Base-by-base conservation (phyloP, 768 basidiomycete species). In the Hygrocybe coccinea region DNA sequence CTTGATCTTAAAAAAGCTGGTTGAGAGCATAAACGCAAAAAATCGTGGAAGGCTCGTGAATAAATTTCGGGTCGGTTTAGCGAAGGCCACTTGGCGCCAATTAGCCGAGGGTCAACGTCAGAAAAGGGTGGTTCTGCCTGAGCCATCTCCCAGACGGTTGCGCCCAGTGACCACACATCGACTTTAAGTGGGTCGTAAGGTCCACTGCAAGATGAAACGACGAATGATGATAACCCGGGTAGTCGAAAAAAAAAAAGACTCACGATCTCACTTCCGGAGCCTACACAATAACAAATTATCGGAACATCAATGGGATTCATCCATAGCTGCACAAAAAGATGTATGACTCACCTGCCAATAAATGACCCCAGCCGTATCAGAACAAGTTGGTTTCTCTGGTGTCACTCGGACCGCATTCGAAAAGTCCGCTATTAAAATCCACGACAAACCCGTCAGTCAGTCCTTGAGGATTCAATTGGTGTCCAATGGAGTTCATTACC, bases 141-240 rank as follows among this genome's bases (percentile, higher is more conserved):
- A 1, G 86, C 86, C 69, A 87, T 78, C 64, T 91, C 89, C 89
- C 89, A 91, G 0, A 88, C 78, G 0, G 89, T 91, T 0, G 89
- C 89, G 1, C 89, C 89, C 5, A 90, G 73, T 0, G 88, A 89
- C 88, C 88, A 91, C 0, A 86, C 75, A 57, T 91, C 89, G 45
- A 89, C 82, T 65, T 85, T 85, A 41, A 89, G 76, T 1, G 83
- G 80, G 62, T 91, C 76, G 62, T 91, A 91, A 0, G 83, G 73
- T 10, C 85, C 84, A 50, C 85, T 87, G 33, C 21, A 55, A 36
- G 55, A 15, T 22, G 51, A 49, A 12, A 50, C 65, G 9, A 62
- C 59, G 44, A 33, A 14, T 11, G 19, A 24, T 9, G 12, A 12
- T 22, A 14, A 24, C 21, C 17, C 25, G 47, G 47, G 14, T 12